phyloP scores from a whole-genome alignment of 2,329 filamentous ascomycete genomes.

The Fusarium sp. region DNA sequence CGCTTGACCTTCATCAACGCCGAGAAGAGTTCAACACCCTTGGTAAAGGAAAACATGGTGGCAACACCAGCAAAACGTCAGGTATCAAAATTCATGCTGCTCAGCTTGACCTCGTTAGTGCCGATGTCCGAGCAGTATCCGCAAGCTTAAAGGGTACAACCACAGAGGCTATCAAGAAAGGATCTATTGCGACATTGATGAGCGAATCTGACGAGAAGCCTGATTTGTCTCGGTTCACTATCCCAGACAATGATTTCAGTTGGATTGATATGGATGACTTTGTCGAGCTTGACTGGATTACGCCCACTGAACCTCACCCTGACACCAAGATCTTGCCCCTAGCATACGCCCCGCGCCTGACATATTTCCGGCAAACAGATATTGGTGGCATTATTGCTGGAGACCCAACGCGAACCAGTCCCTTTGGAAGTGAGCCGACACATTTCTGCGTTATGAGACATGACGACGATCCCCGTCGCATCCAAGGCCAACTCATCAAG shows the following conservation, averaged over 20 bases:
- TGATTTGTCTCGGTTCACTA: conserved; percentile 89
- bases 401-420: conserved; percentile 85
- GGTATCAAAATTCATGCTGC: conserved; percentile 97
- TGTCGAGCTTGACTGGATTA: conserved; percentile 95
- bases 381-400: conserved; percentile 82
- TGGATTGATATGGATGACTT: conserved; percentile 99
- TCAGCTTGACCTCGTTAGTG: conserved; percentile 89
- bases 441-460: conserved; percentile 96
- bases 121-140: conserved; percentile 92
- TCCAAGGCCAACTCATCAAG: conserved; percentile 88
- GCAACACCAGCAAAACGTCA: conserved; percentile 76
- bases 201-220: conserved; percentile 68
- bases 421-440: conserved; percentile 92
- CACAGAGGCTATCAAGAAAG: conserved; percentile 77
- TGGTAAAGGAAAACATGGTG: conserved; percentile 79
- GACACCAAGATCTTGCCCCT: conserved; percentile 94
- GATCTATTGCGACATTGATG: conserved; percentile 62
- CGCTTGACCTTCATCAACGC: conserved; percentile 94
- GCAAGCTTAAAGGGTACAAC: conserved; percentile 87
- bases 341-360: conserved; percentile 92
- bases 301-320: conserved; percentile 89
- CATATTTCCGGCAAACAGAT: conserved; percentile 97
- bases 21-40: conserved; percentile 90
- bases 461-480: conserved; percentile 86
- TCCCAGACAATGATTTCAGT: conserved; percentile 92